Base-by-base conservation (phyloP, 306 rosid genomes). In the Phaseolus lunatus region DNA sequence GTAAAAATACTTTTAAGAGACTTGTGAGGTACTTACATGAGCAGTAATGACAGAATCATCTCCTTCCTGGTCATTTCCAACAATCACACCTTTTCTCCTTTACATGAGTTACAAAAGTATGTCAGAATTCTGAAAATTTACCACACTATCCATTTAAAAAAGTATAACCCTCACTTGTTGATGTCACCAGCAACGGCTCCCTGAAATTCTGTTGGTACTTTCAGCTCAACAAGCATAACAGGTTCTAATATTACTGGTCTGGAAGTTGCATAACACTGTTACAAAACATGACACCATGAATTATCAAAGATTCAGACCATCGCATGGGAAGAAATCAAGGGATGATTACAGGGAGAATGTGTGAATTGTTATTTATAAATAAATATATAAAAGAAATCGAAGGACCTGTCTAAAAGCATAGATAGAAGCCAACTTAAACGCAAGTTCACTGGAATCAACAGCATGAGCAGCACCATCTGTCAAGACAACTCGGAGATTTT, bases 371-470 rank as follows among this genome's bases (percentile, higher is more conserved):
- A 39, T 50, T 50, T 48, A 81, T 39, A 69, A 47, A 31, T 50
- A 35, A 65, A 41, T 22, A 72, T 37, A 65, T 24, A 48, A 72
- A 24, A 77, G 70, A 78, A 63, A 45, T 20, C 23, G 56, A 16
- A 83, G 26, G 57, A 92, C 99, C 97, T 90, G 87, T 95, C 99
- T 92, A 75, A 95, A 95, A 50, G 99, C 99, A 86, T 95, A 95
- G 67, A 95, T 95, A 68, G 99, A 77, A 22, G 99, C 99, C 78
- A 95, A 70, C 88, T 95, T 95, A 85, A 95, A 95, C 20, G 99
- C 99, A 86, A 95, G 99, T 86, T 95, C 99, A 78, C 97, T 95
- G 78, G 97, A 95, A 89, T 95, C 97, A 86, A 95, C 99, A 52
- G 97, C 85, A 80, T 92, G 99, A 43, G 99, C 82, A 85, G 99